These are phyloP conservation scores for Citrullus mucosospermus DNA, from an alignment of 306 rosid species.

Conservation along the genomic window DNA sequence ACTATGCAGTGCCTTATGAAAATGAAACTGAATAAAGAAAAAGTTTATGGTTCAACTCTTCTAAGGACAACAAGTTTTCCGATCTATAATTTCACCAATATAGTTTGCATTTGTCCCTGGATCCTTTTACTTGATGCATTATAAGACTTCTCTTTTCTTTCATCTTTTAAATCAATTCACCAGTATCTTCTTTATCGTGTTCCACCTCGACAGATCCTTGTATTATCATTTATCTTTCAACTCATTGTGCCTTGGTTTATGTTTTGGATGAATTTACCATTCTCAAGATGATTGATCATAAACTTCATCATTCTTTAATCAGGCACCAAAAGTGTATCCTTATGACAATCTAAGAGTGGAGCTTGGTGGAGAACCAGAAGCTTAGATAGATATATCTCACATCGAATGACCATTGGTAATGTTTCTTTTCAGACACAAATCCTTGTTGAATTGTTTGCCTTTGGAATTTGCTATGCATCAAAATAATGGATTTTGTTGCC, in stretches of 20 bases:
- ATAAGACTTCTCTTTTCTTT: background rate
- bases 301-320: background rate
- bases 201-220: background rate
- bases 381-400: constrained; percentile 23
- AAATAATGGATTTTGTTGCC: constrained; percentile 7
- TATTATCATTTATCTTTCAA: background rate
- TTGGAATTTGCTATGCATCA: background rate
- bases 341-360: constrained; percentile 82
- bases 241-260: background rate
- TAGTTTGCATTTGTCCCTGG: background rate
- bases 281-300: background rate
- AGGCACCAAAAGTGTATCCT: constrained; percentile 86
- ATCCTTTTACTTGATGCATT: background rate
- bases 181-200: background rate
- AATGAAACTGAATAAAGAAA: background rate
- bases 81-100: background rate
- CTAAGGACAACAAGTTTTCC: background rate
- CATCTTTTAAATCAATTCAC: too few species aligned
- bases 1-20: background rate
- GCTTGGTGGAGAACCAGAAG: constrained; percentile 92
- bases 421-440: constrained; percentile 21
- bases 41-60: background rate
- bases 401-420: constrained; percentile 15
- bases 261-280: background rate
- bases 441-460: constrained; percentile 19